A percentile compares a stretch with the other conserved stretches of the same genome.
These are phyloP conservation scores for Brassica incana DNA, from an alignment of 345 rosid species.

Conservation along the genomic window DNA sequence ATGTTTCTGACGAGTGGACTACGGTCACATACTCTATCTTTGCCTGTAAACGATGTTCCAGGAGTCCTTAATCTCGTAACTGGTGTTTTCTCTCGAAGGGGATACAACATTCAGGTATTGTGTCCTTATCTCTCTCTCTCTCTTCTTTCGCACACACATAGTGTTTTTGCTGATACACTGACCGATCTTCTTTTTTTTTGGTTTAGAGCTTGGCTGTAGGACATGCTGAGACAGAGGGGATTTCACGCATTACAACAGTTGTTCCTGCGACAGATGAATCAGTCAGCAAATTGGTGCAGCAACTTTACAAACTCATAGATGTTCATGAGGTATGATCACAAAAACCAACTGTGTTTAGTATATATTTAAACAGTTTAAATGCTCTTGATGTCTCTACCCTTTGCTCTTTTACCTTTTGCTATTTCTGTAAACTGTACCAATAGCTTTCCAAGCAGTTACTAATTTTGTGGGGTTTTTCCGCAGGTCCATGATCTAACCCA, in stretches of 20 bases:
- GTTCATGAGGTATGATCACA: no score
- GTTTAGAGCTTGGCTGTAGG: slow-evolving; percentile 45
- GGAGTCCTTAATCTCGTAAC: slow-evolving; percentile 88
- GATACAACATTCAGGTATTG: slow-evolving; percentile 81
- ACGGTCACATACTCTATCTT: slow-evolving; percentile 76
- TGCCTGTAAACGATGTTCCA: slow-evolving; percentile 74
- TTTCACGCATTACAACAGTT: slow-evolving; percentile 45
- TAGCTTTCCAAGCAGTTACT: no score
- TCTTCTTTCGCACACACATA: not conserved
- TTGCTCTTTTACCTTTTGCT: not conserved
- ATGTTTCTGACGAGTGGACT: slow-evolving; percentile 70
- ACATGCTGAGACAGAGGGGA: slow-evolving; percentile 44
- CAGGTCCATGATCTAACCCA: slow-evolving; percentile 71
- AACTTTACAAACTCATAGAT: slow-evolving; percentile 43
- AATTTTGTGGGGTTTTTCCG: slow-evolving; percentile 7
- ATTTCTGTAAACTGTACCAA: no score
- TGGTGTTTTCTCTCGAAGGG: slow-evolving; percentile 82
- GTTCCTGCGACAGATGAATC: slow-evolving; percentile 48
- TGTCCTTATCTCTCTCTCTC: slow-evolving; percentile 19
- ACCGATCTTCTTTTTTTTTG: not conserved
- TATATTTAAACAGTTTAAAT: not conserved
- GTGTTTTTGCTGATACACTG: not conserved
- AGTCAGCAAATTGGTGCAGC: slow-evolving; percentile 45
- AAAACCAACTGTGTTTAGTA: no score
- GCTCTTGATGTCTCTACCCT: not conserved